These are phyloP conservation scores for Ostreobium quekettii DNA, from an alignment of 139 green algal species.

Conservation along the genomic window DNA sequence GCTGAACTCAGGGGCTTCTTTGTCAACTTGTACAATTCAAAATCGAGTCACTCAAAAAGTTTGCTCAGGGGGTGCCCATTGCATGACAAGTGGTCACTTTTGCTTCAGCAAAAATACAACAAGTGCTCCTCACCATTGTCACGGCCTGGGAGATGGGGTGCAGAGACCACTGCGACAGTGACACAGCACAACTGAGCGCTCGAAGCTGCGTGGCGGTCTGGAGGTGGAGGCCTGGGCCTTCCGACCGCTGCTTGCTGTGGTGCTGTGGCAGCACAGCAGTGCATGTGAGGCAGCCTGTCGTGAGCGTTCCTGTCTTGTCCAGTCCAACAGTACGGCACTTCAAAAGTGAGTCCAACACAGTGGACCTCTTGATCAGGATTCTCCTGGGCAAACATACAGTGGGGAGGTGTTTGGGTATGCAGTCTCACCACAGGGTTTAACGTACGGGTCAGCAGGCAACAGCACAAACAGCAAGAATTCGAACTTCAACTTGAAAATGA, in stretches of 20 bases:
- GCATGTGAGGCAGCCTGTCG: constrained; percentile 3
- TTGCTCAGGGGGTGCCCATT: too few relatives aligned
- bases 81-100: too few relatives aligned
- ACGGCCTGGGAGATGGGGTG: constrained; percentile 5
- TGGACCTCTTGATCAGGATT: constrained; percentile 6
- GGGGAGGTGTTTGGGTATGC: too few relatives aligned
- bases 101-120: too few relatives aligned
- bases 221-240: neutral
- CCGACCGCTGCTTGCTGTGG: neutral
- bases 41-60: too few relatives aligned
- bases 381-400: constrained; percentile 2
- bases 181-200: constrained; percentile 5
- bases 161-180: constrained; percentile 5
- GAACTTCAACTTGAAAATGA: too few relatives aligned
- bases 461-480: too few relatives aligned
- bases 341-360: neutral
- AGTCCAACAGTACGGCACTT: neutral
- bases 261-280: neutral
- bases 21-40: too few relatives aligned
- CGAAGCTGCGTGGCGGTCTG: neutral
- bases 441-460: too few relatives aligned
- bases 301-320: constrained; percentile 16
- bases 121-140: too few relatives aligned
- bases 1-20: too few relatives aligned
- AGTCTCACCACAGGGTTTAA: too few relatives aligned